A percentile compares a stretch with the other conserved stretches of the same genome.
phyloP scores from a whole-genome alignment of 2,329 filamentous ascomycete species.

The Ceratocystis destructans region DNA sequence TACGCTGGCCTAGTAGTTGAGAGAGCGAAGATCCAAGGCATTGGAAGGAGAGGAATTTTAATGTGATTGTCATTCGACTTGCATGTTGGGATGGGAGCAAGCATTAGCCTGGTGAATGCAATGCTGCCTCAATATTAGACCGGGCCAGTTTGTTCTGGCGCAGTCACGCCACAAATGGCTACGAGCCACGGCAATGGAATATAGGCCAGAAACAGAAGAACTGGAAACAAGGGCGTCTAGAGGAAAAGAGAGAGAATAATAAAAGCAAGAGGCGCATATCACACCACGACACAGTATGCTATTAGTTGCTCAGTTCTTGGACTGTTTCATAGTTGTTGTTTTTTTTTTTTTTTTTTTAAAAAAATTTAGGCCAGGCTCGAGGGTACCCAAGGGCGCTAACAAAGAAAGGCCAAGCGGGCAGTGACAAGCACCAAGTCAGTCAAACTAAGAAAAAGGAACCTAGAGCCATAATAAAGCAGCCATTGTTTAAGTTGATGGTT shows the following conservation, averaged over 20 bases:
- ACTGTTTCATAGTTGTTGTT: background rate
- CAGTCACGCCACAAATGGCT: background rate
- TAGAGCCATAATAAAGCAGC: background rate
- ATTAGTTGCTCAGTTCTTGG: background rate
- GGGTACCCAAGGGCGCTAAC: background rate
- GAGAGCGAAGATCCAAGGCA: background rate
- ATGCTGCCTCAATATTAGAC: background rate
- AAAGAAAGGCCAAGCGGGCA: background rate
- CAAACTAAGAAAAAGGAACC: background rate
- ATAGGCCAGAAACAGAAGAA: background rate
- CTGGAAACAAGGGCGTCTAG: background rate
- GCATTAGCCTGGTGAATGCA: background rate
- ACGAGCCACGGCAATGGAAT: background rate
- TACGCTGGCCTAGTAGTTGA: background rate
- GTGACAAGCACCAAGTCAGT: background rate
- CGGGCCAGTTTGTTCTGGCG: background rate
- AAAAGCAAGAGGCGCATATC: background rate
- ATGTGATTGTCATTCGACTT: conserved; percentile 7
- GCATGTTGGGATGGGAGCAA: background rate
- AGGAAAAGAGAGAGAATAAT: background rate
- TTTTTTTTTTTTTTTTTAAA: background rate
- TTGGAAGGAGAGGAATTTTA: background rate
- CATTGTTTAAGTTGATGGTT: background rate
- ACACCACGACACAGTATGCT: background rate
- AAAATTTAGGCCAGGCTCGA: background rate